phyloP scores from a whole-genome alignment of 2,329 filamentous ascomycete species.

The Trichoderma pleuroti region DNA sequence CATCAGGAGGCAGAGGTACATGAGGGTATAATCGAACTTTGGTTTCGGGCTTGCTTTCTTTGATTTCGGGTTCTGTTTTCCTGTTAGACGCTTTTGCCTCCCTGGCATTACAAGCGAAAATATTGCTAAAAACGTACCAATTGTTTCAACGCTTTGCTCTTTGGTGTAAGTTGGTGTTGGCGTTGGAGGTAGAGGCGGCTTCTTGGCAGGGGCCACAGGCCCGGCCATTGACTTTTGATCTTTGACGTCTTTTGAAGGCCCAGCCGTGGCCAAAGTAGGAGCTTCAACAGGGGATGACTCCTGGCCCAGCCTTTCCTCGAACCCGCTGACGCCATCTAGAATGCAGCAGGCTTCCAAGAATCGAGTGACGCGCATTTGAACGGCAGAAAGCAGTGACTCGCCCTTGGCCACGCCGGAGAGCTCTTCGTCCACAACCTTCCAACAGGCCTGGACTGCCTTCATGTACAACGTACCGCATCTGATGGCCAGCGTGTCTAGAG shows the following conservation, averaged over 20 bases:
- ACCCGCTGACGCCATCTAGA: constrained; percentile 54
- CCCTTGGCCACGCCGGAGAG: constrained; percentile 44
- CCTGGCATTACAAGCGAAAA: neutral
- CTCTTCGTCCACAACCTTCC: constrained; percentile 65
- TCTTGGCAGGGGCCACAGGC: constrained; percentile 11
- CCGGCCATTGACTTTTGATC: neutral
- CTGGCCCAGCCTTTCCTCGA: constrained; percentile 52
- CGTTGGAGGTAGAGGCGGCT: neutral
- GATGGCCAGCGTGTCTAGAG: constrained; percentile 59
- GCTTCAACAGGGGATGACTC: constrained; percentile 38
- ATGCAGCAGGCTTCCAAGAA: constrained; percentile 60
- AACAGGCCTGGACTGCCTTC: constrained; percentile 69
- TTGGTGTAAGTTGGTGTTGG: neutral
- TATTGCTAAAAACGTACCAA: neutral
- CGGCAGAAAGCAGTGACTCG: constrained; percentile 50
- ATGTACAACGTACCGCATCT: constrained; percentile 72
- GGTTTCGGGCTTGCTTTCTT: constrained; percentile 29
- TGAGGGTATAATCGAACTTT: constrained; percentile 60
- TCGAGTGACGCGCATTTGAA: constrained; percentile 54
- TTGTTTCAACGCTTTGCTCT: neutral
- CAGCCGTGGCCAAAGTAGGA: neutral
- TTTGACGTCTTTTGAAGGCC: constrained; percentile 10
- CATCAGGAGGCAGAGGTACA: constrained; percentile 54
- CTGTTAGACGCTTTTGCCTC: neutral
- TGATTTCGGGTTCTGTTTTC: constrained; percentile 22